These are phyloP conservation scores for Ceratocystis alfenasii DNA, from an alignment of 2,329 filamentous ascomycete genomes.

Conservation along the genomic window DNA sequence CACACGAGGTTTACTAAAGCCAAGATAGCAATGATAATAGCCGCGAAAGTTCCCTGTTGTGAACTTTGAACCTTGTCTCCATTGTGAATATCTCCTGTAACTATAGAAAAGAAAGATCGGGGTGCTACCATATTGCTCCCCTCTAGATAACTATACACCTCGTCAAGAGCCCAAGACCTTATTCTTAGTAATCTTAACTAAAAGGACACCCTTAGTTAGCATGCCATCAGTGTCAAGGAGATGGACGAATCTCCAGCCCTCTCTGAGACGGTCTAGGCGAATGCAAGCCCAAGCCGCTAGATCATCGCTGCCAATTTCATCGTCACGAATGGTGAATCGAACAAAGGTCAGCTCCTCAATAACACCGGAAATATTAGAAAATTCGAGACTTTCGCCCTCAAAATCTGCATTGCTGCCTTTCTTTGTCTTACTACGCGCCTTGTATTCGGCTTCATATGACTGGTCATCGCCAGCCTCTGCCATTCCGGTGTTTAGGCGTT, in stretches of 20 bases:
- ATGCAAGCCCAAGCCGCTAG: slow-evolving; percentile 83
- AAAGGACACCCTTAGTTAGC: slow-evolving; percentile 53
- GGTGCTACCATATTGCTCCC: neutral
- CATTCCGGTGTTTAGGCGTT: slow-evolving; percentile 31
- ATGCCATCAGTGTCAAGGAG: slow-evolving; percentile 58
- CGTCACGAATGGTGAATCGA: slow-evolving; percentile 76
- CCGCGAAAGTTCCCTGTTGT: neutral
- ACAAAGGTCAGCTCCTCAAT: slow-evolving; percentile 62
- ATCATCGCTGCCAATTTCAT: slow-evolving; percentile 66
- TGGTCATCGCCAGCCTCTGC: slow-evolving; percentile 30
- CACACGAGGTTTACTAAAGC: neutral
- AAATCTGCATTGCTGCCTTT: slow-evolving; percentile 54
- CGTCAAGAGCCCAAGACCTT: slow-evolving; percentile 25
- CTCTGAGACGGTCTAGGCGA: slow-evolving; percentile 64
- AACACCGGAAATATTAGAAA: slow-evolving; percentile 43
- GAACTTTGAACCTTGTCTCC: neutral
- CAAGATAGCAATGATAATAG: neutral
- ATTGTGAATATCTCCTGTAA: neutral
- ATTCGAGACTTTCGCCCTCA: slow-evolving; percentile 44
- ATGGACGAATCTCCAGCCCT: slow-evolving; percentile 66
- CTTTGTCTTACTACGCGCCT: slow-evolving; percentile 47
- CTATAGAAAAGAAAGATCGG: neutral
- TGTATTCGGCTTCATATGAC: slow-evolving; percentile 38
- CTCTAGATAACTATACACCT: neutral
- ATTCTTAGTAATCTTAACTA: slow-evolving; percentile 62